Base-by-base conservation (phyloP, 108 stramenopile species). In the Cyclotella baltica region DNA sequence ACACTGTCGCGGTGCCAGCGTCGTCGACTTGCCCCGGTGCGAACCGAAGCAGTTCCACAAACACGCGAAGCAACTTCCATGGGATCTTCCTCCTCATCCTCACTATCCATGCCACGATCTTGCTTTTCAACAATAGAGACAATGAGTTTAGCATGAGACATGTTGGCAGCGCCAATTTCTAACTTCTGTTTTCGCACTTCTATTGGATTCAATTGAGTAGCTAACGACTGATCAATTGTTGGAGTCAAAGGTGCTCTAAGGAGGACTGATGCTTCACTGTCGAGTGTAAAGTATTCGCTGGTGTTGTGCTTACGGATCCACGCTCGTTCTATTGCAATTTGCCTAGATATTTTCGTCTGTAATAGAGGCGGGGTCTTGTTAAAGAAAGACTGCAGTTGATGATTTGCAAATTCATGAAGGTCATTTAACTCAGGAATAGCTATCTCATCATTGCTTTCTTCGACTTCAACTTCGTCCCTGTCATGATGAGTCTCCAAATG, bases 21-120 rank as follows among this genome's bases (percentile, higher is more conserved):
- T 36, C 89, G 43, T 30, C 83, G 67, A 61, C 88, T 91, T 30
- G 90, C 82, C 37, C 86, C 67, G 58, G 90, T 93, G 40, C 86
- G 82, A 16, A 90, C 85, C 13, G 86, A 73, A 28, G 86, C 87
- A 16, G 89, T 85, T 19, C 81, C 86, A 85, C 88, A 91, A 2
- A 66, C 76, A 25, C 86, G 87, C 51, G 87, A 85, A 19, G 92
- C 79, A 63, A 80, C 79, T 62, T 80, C 79, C 79, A 80, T 68
- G 27, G 79, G 79, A 55, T 80, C 79, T 57, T 73, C 74, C 33
- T 75, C 75, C 28, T n/a, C n/a, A n/a, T 59, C 47, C 51, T 75
- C 64, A 16, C 52, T 31, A 36, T 88, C 84, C 22, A 78, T 74
- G 22, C 92, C 88, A 43, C 85, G 81, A 55, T 91, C 93, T 66